Percentiles rank a stretch among this genome's conserved stretches.
Conservation (phyloP, 306 rosid species). For the Vigna reflexopilosa region DNA sequence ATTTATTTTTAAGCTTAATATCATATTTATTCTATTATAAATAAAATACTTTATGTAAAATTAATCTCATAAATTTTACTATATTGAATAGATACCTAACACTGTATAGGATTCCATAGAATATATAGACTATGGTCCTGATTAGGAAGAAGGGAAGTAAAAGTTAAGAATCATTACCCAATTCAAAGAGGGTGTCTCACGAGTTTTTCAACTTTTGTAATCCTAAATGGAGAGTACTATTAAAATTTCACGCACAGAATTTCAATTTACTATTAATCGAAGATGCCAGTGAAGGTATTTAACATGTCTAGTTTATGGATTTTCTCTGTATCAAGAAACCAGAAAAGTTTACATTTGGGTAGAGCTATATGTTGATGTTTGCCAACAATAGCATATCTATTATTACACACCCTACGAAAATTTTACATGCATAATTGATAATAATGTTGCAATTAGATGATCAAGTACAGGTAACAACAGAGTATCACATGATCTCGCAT, state of each 20-base stretch:
- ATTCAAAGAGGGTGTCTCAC: background rate
- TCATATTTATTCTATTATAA: too few relatives aligned
- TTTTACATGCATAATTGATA: conserved; percentile 40
- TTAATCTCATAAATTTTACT: too few relatives aligned
- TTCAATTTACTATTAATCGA: conserved; percentile 6
- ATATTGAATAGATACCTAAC: too few relatives aligned
- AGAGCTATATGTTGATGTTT: background rate
- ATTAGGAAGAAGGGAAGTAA: background rate
- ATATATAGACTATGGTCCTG: background rate
- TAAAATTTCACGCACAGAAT: background rate
- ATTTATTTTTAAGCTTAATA: too few relatives aligned
- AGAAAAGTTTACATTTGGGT: background rate
- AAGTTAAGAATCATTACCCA: background rate
- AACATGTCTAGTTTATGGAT: background rate
- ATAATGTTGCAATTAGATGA: conserved; percentile 34
- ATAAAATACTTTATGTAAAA: too few relatives aligned
- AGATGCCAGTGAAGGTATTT: background rate
- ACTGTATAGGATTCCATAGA: background rate
- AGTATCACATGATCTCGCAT: conserved; percentile 37
- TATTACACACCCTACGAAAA: conserved; percentile 12
- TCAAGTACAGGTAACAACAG: conserved; percentile 24
- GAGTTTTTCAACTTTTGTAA: background rate
- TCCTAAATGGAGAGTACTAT: background rate
- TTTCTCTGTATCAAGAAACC: background rate
- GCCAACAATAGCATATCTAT: background rate